These are phyloP conservation scores for Porodaedalea pini DNA, from an alignment of 1,284 basidiomycete genomes.

Conservation along the genomic window DNA sequence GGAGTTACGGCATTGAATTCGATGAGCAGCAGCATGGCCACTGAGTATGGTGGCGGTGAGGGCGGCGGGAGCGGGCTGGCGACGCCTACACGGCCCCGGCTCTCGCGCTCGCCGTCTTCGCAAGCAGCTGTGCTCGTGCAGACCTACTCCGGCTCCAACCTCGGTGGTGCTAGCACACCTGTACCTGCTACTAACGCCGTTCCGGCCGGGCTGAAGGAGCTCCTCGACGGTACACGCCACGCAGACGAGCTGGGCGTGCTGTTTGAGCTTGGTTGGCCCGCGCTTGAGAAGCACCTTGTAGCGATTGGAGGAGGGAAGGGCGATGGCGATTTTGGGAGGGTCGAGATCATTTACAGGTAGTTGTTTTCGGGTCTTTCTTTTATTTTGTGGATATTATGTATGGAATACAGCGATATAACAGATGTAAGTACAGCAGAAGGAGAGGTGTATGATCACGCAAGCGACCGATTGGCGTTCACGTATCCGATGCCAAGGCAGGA, in stretches of 20 bases:
- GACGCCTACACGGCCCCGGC: slow-evolving; percentile 41
- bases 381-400: slow-evolving; percentile 1
- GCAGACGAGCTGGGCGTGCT: slow-evolving; percentile 85
- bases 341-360: slow-evolving; percentile 48
- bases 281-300: slow-evolving; percentile 74
- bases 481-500: slow-evolving; percentile 81
- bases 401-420: not conserved
- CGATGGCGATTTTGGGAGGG: slow-evolving; percentile 46
- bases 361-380: no score
- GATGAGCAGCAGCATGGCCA: not conserved
- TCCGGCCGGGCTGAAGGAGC: slow-evolving; percentile 56
- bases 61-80: slow-evolving; percentile 19
- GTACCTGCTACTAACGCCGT: slow-evolving; percentile 26
- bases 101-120: slow-evolving; percentile 42
- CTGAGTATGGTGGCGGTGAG: not conserved
- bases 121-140: slow-evolving; percentile 30
- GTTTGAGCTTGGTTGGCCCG: slow-evolving; percentile 82
- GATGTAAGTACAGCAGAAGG: not conserved
- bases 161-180: slow-evolving; percentile 4
- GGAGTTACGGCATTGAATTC: not conserved
- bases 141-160: slow-evolving; percentile 20
- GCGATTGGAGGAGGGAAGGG: slow-evolving; percentile 55
- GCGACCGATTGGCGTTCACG: slow-evolving; percentile 68
- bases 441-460: slow-evolving; percentile 49
- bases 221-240: slow-evolving; percentile 86